Conservation (phyloP, 2,329 filamentous ascomycete species). For the Stemphylium vesicarium region DNA sequence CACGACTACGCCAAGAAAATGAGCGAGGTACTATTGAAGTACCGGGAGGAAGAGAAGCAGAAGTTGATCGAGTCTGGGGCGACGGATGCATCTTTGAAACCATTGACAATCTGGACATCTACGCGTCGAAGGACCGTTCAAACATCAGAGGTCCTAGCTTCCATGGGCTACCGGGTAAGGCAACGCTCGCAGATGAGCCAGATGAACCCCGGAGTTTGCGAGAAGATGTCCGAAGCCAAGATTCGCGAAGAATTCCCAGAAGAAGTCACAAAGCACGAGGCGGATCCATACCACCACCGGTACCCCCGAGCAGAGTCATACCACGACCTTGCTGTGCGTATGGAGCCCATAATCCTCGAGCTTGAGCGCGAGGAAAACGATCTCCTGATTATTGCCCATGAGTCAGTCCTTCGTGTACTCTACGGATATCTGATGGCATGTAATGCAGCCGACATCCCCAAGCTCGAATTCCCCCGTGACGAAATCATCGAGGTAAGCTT, state of each 20-base stretch:
- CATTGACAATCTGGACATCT: conserved; percentile 92
- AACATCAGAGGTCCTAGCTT: conserved; percentile 81
- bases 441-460: conserved; percentile 91
- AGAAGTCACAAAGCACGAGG: conserved; percentile 89
- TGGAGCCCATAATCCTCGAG: conserved; percentile 97
- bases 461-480: conserved; percentile 89
- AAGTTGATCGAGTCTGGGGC: conserved; percentile 73
- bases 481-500: conserved; percentile 85
- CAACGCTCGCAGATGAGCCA: conserved; percentile 97
- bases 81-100: conserved; percentile 71
- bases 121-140: conserved; percentile 89
- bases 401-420: conserved; percentile 93
- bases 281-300: conserved; percentile 95
- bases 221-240: conserved; percentile 84
- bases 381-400: conserved; percentile 96
- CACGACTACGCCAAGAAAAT: conserved; percentile 71
- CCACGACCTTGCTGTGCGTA: conserved; percentile 94
- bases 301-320: conserved; percentile 98
- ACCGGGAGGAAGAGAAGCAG: conserved; percentile 81
- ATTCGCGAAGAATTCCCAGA: conserved; percentile 86
- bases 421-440: conserved; percentile 99
- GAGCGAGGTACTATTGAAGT: conserved; percentile 80
- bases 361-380: conserved; percentile 97
- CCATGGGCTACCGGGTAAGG: conserved; percentile 81
- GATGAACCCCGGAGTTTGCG: conserved; percentile 93